Conservation (phyloP, 2,329 filamentous ascomycete genomes). For the Westerdykella aurantiaca region DNA sequence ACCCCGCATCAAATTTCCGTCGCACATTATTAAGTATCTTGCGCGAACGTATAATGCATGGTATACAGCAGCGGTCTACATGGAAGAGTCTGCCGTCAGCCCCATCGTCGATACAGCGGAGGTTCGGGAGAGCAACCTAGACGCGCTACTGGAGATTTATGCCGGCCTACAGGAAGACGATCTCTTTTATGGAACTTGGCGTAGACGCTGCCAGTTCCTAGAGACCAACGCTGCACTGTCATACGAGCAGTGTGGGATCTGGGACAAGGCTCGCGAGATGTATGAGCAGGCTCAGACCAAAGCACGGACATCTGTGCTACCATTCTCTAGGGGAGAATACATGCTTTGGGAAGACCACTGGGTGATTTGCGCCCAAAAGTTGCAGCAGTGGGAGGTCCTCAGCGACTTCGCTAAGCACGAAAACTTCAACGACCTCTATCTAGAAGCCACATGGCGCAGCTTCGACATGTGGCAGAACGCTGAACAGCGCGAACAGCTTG, state of each 20-base stretch:
- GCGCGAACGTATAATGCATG: conserved; percentile 92
- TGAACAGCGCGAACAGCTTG: conserved; percentile 81
- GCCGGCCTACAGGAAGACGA: conserved; percentile 89
- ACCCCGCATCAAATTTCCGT: conserved; percentile 86
- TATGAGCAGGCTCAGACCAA: conserved; percentile 98
- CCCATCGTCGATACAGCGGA: conserved; percentile 77
- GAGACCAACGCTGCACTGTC: conserved; percentile 96
- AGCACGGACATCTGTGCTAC: conserved; percentile 88
- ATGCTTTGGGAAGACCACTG: conserved; percentile 99
- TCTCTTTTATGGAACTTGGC: conserved; percentile 95
- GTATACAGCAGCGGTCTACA: conserved; percentile 88
- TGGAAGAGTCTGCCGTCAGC: conserved; percentile 82
- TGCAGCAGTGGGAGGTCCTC: conserved; percentile 98
- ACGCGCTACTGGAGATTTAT: conserved; percentile 92
- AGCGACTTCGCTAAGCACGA: conserved; percentile 98
- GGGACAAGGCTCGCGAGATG: conserved; percentile 96
- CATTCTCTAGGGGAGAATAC: conserved; percentile 94
- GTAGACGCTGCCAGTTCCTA: conserved; percentile 88
- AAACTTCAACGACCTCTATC: conserved; percentile 90
- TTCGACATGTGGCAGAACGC: conserved; percentile 90
- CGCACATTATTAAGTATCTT: conserved; percentile 92
- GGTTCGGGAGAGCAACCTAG: conserved; percentile 88
- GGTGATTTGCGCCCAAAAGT: conserved; percentile 93
- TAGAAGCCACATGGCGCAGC: conserved; percentile 93
- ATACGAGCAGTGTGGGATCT: conserved; percentile 98